A percentile compares a stretch with the other conserved stretches of the same genome.
These are phyloP conservation scores for Colletotrichum sp. DNA, from an alignment of 2,329 filamentous ascomycete genomes.

Conservation along the genomic window DNA sequence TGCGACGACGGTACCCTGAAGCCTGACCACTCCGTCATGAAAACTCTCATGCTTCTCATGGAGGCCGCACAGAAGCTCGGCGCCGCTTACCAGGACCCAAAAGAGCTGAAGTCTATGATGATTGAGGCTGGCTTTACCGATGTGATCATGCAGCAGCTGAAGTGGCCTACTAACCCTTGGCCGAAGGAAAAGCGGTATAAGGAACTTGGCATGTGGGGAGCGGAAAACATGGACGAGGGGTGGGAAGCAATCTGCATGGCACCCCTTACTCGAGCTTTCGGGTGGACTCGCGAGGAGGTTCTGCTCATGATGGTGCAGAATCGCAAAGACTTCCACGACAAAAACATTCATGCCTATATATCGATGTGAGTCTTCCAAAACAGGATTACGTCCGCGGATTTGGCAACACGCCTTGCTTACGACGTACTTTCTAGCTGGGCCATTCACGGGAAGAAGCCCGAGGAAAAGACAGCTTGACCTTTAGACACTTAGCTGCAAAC, in stretches of 20 bases:
- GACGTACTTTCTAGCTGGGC: background rate
- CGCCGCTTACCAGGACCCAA: constrained; percentile 30
- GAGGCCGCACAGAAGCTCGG: constrained; percentile 33
- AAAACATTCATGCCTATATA: constrained; percentile 23
- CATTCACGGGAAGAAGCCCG: background rate
- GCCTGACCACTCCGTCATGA: constrained; percentile 23
- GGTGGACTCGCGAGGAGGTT: constrained; percentile 28
- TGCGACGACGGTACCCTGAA: constrained; percentile 46
- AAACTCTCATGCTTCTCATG: constrained; percentile 33
- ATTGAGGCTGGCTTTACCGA: constrained; percentile 58
- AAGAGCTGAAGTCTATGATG: constrained; percentile 41
- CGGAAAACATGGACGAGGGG: constrained; percentile 21
- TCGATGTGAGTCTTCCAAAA: background rate
- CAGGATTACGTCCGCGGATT: rapidly evolving
- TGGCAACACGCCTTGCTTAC: rapidly evolving
- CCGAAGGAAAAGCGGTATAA: constrained; percentile 55
- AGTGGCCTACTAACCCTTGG: constrained; percentile 57
- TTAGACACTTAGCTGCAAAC: too few species aligned
- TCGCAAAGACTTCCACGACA: constrained; percentile 27
- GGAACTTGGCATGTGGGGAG: constrained; percentile 44
- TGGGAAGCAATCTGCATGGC: constrained; percentile 29
- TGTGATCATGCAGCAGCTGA: constrained; percentile 50
- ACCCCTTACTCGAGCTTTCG: constrained; percentile 28
- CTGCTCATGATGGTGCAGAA: constrained; percentile 26
- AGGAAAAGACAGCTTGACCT: rapidly evolving